These are phyloP conservation scores for Blastocystis sp. DNA, from an alignment of 352 stramenopile species.

Conservation along the genomic window DNA sequence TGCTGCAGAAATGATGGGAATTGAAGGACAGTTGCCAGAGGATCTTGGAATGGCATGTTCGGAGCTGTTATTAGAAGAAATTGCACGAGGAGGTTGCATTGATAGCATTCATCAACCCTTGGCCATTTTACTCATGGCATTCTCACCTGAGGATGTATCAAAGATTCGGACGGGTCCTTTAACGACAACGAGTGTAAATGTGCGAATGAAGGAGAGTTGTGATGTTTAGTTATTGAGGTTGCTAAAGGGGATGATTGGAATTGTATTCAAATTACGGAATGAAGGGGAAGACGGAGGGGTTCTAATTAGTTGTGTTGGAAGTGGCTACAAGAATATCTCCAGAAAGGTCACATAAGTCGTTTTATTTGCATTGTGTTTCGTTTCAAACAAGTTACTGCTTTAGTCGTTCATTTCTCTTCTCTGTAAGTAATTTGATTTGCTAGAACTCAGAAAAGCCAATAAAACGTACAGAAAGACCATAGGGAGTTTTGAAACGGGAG, in stretches of 20 bases:
- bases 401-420: constrained; percentile 13
- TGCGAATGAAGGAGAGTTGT: not conserved
- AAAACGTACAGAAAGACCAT: not conserved
- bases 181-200: constrained; percentile 65
- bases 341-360: constrained; percentile 86
- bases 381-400: not conserved
- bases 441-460: not conserved
- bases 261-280: constrained; percentile 87
- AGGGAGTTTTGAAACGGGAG: constrained; percentile 32
- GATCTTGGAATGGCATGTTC: constrained; percentile 88
- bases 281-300: constrained; percentile 79
- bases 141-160: constrained; percentile 94
- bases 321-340: constrained; percentile 89
- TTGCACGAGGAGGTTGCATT: constrained; percentile 84
- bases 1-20: constrained; percentile 80
- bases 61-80: constrained; percentile 91
- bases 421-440: constrained; percentile 2
- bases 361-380: constrained; percentile 24
- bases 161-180: constrained; percentile 77
- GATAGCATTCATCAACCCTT: constrained; percentile 91
- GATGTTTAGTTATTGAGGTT: constrained; percentile 79
- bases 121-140: constrained; percentile 92
- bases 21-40: constrained; percentile 83
- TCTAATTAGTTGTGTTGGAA: constrained; percentile 87
- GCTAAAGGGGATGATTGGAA: constrained; percentile 85